These are phyloP conservation scores for Nicotiana otophora DNA, from an alignment of 257 asterid genomes.

Conservation along the genomic window DNA sequence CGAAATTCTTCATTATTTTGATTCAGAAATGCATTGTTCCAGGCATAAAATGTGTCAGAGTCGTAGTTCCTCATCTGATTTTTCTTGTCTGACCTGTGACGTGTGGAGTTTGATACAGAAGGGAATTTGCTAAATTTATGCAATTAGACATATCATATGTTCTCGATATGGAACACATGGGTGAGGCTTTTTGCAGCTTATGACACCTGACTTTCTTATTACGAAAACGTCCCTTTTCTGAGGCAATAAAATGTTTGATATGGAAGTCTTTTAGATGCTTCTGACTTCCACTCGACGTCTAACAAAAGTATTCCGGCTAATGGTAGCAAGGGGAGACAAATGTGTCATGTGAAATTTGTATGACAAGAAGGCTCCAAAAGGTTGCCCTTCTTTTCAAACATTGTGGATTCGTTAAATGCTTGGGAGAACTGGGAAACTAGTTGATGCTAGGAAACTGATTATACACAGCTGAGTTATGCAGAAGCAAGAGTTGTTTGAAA, in stretches of 20 bases:
- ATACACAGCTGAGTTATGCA: background rate
- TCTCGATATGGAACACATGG: background rate
- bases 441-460: background rate
- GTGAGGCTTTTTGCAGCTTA: background rate
- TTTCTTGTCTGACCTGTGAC: background rate
- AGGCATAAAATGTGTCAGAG: too few relatives aligned
- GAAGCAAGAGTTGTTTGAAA: background rate
- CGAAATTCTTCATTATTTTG: too few relatives aligned
- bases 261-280: background rate
- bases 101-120: background rate
- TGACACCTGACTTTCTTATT: background rate
- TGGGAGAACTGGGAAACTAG: background rate
- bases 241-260: background rate
- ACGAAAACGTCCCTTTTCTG: background rate
- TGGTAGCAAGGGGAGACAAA: background rate
- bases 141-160: background rate
- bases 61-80: background rate
- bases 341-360: background rate
- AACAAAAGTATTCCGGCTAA: background rate
- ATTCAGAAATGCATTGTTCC: too few relatives aligned
- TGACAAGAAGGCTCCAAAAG: background rate
- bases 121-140: slow-evolving; percentile 1
- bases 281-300: background rate
- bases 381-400: background rate
- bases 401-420: background rate